These are phyloP conservation scores for Termitomyces sp. DNA, from an alignment of 768 basidiomycete species.

Conservation along the genomic window DNA sequence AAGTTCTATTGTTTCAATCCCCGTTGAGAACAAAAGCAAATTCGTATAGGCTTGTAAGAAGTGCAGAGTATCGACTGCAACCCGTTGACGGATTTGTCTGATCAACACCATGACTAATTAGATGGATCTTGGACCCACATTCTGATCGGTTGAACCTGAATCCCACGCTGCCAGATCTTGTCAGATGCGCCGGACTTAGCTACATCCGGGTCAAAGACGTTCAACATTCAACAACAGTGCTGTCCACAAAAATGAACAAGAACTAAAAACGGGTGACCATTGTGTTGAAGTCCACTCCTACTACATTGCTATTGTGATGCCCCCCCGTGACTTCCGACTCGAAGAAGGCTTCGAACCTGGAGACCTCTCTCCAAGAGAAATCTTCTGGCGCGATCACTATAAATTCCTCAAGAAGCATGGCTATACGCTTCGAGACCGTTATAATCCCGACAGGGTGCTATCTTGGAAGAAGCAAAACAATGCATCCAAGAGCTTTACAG, in stretches of 20 bases:
- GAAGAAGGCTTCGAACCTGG: background rate
- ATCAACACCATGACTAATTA: too few relatives aligned
- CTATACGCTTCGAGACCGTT: background rate
- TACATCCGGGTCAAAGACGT: too few relatives aligned
- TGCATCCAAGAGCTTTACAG: too few relatives aligned
- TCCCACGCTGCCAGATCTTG: too few relatives aligned
- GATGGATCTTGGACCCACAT: background rate
- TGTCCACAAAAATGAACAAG: too few relatives aligned
- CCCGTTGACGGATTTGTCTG: too few relatives aligned
- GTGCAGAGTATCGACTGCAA: background rate
- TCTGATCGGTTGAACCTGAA: background rate
- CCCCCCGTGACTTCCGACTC: background rate
- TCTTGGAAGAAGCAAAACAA: background rate
- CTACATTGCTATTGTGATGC: background rate
- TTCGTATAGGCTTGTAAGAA: background rate
- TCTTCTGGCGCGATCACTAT: constrained; percentile 1
- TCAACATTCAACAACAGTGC: too few relatives aligned
- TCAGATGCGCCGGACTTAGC: too few relatives aligned
- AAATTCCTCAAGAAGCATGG: background rate
- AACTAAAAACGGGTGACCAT: background rate
- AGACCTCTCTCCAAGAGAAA: background rate
- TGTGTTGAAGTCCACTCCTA: background rate
- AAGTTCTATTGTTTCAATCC: background rate
- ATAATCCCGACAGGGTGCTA: background rate
- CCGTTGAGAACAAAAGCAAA: background rate